Base-by-base conservation (phyloP, 164 flowering plant genomes). In the Buxus sempervirens region DNA sequence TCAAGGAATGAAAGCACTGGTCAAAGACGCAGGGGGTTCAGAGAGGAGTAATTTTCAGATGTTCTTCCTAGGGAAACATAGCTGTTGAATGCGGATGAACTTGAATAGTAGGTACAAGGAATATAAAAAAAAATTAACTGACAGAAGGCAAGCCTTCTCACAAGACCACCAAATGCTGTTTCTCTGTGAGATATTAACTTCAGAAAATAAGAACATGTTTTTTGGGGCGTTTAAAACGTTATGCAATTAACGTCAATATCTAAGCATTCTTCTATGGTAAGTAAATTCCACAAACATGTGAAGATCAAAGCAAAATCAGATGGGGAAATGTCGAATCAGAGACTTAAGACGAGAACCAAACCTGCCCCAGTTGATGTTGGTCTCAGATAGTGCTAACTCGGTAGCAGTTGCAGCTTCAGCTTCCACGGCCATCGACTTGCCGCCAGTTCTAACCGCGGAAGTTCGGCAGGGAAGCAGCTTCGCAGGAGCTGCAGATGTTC, bases 341-440 rank as follows among this genome's bases (percentile, higher is more conserved):
- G 15, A 24, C 5, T 1, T 22, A 38, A 36, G 13, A 60, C 7
- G 58, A 32, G 20, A 38, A 57, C 23, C 22, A 64, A 45, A 90
- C 93, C 91, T 85, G 78, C 78, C 81, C 96, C 96, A 90, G 60
- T 87, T 85, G 78, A 88, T 82, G 76, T 90, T 80, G 64, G 93
- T 87, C 20, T 90, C 89, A 1, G 90, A 83, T 26, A 88, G 90
- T 57, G 84, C 81, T 25, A 85, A 62, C 18, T 62, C 67, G 0
- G 82, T 67, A 48, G 80, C 56, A 20, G 89, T 14, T 20, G 83
- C 77, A 38, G 79, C 85, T 61, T 85, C 91, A 1, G 88, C 51
- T 63, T 88, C 88, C 41, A 79, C 61, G 12, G 84, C 89, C 88
- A 82, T 87, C 56, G 20, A 24, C 28, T 59, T 70, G 28, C 63